phyloP scores from a whole-genome alignment of 768 basidiomycete species.

The Rhizopogon vinicolor region DNA sequence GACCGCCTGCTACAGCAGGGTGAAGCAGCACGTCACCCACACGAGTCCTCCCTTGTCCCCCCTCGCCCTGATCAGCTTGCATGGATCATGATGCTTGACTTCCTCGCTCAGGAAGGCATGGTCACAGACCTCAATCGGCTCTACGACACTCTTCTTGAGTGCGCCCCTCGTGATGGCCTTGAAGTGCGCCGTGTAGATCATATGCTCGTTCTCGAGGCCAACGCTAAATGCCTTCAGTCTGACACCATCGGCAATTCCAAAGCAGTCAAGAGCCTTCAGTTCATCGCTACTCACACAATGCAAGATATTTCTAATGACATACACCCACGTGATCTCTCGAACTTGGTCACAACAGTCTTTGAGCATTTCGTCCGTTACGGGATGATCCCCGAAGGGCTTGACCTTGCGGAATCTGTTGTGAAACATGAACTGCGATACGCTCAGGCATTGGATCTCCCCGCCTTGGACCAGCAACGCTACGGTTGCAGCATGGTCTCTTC shows the following conservation, averaged over 20 bases:
- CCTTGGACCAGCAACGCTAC: not conserved
- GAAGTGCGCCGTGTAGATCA: conserved; percentile 33
- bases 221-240: conserved; percentile 29
- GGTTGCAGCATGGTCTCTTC: not conserved
- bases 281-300: conserved; percentile 19
- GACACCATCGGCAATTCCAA: conserved; percentile 3
- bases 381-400: conserved; percentile 18
- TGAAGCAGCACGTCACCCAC: conserved; percentile 30
- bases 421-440: not conserved
- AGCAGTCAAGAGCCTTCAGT: conserved; percentile 17
- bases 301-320: not conserved
- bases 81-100: conserved; percentile 58
- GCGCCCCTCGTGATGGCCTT: conserved; percentile 31
- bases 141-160: conserved; percentile 35
- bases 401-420: conserved; percentile 12
- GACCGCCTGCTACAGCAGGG: conserved; percentile 51
- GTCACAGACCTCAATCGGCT: conserved; percentile 53
- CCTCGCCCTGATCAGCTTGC: conserved; percentile 48
- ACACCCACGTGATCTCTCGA: not conserved
- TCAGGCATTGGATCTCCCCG: not conserved
- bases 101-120: conserved; percentile 41
- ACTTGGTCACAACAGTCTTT: not conserved
- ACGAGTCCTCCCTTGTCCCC: conserved; percentile 37
- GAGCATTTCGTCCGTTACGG: conserved; percentile 15
- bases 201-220: conserved; percentile 39